These are phyloP conservation scores for Nicotiana rustica DNA, from an alignment of 305 asterid genomes.

Conservation along the genomic window DNA sequence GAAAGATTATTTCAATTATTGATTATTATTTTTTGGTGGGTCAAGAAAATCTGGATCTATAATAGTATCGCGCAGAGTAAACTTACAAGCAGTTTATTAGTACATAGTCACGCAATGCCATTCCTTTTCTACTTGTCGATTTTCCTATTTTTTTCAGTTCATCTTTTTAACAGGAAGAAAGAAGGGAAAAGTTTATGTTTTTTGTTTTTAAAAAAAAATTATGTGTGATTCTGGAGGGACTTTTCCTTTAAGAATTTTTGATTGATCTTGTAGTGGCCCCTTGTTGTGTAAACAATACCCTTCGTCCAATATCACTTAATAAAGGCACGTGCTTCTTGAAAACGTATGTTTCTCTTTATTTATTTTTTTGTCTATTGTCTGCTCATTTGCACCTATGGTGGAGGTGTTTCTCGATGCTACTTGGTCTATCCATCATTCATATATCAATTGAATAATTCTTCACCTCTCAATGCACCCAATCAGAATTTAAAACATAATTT, in stretches of 20 bases:
- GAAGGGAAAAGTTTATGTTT: neutral
- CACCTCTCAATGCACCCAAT: neutral
- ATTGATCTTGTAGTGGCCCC: conserved; percentile 1
- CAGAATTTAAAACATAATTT: neutral
- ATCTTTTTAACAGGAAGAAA: too few species aligned
- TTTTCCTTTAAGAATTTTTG: neutral
- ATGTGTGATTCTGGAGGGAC: neutral
- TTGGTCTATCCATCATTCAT: neutral
- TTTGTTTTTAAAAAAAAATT: too few species aligned
- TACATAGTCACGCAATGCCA: too few species aligned
- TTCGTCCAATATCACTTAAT: neutral
- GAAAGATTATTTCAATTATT: neutral
- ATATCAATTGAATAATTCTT: conserved; percentile 10
- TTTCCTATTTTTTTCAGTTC: too few species aligned
- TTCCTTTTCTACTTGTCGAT: too few species aligned
- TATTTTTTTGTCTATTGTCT: conserved; percentile 39
- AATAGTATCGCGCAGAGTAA: neutral
- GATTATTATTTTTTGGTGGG: neutral
- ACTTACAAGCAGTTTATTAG: too few species aligned
- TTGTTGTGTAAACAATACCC: conserved; percentile 1
- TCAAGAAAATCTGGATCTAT: neutral
- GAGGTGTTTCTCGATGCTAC: conserved; percentile 27
- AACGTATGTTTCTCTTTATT: conserved; percentile 33
- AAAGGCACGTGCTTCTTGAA: conserved; percentile 39
- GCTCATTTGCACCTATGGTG: conserved; percentile 35